Conservation (phyloP, 371 early-diverging fungal genomes). For the Polyrhizophydium stewartii region DNA sequence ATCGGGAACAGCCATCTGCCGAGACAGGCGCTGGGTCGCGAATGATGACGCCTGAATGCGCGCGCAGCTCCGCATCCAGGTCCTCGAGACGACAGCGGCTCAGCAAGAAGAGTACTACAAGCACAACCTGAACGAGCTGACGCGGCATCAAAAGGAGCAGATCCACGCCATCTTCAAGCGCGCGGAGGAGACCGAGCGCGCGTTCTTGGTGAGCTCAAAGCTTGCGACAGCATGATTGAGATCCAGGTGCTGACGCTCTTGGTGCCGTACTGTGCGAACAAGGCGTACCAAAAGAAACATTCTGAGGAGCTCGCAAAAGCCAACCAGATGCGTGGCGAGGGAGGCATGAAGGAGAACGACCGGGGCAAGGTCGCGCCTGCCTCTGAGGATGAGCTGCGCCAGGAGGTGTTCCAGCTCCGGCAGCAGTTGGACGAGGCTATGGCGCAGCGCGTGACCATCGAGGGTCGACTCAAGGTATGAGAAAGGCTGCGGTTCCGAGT, state of each 20-base stretch:
- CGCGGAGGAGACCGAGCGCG: constrained; percentile 44
- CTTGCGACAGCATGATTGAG: too few relatives aligned
- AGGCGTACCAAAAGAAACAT: constrained; percentile 37
- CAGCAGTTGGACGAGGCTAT: constrained; percentile 17
- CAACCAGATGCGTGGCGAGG: constrained; percentile 21
- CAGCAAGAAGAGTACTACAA: constrained; percentile 46
- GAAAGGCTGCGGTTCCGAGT: constrained; percentile 8
- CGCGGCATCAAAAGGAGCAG: constrained; percentile 41
- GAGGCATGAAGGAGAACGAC: background rate
- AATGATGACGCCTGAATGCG: too few relatives aligned
- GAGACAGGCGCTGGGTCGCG: too few relatives aligned
- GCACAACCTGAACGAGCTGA: constrained; percentile 39
- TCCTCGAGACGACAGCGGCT: constrained; percentile 22
- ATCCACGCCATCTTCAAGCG: constrained; percentile 39
- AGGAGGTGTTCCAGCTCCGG: constrained; percentile 13
- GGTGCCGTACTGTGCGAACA: background rate
- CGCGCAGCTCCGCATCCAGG: constrained; percentile 21
- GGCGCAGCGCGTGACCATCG: constrained; percentile 27
- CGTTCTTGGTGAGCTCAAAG: constrained; percentile 25
- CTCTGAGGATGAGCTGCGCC: constrained; percentile 5
- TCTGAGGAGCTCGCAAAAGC: constrained; percentile 30
- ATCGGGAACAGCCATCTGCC: too few relatives aligned
- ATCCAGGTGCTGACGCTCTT: background rate
- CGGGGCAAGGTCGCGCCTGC: background rate
- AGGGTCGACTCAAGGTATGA: constrained; percentile 24